Conservation (phyloP, 1,284 basidiomycete genomes). For the Ceratorhiza oryzae-sativae region DNA sequence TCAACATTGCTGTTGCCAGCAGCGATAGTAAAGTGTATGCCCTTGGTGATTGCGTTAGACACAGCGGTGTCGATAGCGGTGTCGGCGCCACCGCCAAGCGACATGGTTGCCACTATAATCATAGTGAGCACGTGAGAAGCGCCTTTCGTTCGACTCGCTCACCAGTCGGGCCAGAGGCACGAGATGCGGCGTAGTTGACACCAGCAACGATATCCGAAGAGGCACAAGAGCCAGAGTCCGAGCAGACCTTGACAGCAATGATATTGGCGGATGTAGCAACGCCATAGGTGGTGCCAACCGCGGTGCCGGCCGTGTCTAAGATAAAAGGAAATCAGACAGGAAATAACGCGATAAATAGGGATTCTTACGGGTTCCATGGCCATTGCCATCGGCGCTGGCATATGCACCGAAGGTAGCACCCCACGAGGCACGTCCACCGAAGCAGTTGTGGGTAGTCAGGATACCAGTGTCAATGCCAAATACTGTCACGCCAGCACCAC, state of each 20-base stretch:
- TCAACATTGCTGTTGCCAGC: constrained; percentile 77
- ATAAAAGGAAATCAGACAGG: too few relatives aligned
- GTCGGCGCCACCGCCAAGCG: constrained; percentile 39
- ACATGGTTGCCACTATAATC: constrained; percentile 40
- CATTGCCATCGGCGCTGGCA: constrained; percentile 37
- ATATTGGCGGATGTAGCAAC: constrained; percentile 94
- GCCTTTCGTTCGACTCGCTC: not conserved
- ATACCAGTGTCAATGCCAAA: constrained; percentile 36
- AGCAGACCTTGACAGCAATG: constrained; percentile 97
- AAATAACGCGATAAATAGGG: too few relatives aligned
- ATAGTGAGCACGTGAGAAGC: too few relatives aligned
- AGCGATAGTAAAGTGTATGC: constrained; percentile 95
- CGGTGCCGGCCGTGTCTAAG: constrained; percentile 51
- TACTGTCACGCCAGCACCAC: constrained; percentile 2
- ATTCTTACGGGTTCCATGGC: constrained; percentile 40
- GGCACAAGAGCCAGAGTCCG: constrained; percentile 90
- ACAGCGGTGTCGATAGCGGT: constrained; percentile 43
- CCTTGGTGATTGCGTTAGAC: constrained; percentile 69
- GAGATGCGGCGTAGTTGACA: constrained; percentile 81
- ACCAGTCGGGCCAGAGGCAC: constrained; percentile 57
- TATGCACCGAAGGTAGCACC: constrained; percentile 38
- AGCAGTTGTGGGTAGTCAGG: constrained; percentile 24
- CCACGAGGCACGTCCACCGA: constrained; percentile 43
- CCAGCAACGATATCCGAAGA: constrained; percentile 93
- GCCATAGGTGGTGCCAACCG: constrained; percentile 74